Evolutionary conservation across 257 asterid species (phyloP).

Genomic region (Solanum gracilifrons): DNA sequence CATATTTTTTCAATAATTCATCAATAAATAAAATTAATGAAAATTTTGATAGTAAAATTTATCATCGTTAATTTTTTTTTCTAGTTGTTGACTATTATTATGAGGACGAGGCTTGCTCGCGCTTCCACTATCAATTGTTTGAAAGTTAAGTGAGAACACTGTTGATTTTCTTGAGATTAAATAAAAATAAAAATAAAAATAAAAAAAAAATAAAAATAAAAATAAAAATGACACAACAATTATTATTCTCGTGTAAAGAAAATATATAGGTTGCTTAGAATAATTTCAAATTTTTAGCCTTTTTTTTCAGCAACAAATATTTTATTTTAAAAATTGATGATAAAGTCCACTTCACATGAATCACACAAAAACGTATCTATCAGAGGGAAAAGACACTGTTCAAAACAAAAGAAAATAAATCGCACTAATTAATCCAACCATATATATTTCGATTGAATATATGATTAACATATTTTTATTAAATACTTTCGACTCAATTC

Average conservation of each 20-base stretch:
- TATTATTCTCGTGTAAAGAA: not conserved
- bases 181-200: not conserved
- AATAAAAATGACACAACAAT: not conserved
- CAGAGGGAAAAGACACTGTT: not conserved
- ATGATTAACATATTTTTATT: too few species aligned
- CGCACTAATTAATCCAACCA: not conserved
- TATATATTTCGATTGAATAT: too few species aligned
- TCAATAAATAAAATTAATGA: not conserved
- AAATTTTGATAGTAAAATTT: not conserved
- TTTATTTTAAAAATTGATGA: not conserved
- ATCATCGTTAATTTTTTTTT: not conserved
- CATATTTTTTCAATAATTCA: not conserved
- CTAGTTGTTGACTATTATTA: not conserved
- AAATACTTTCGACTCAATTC: too few species aligned
- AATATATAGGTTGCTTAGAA: not conserved
- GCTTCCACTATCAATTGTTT: not conserved
- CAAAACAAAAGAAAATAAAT: not conserved
- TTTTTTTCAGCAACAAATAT: not conserved
- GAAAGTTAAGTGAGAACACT: not conserved
- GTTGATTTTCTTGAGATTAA: not conserved
- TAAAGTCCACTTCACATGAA: slow-evolving; percentile 4
- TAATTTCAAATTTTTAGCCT: not conserved
- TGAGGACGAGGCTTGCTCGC: not conserved
- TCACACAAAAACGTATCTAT: slow-evolving; percentile 14
- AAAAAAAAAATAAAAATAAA: too few species aligned